Evolutionary conservation across 2,329 filamentous ascomycete species (phyloP).

Genomic region (Fusarium sp.): DNA sequence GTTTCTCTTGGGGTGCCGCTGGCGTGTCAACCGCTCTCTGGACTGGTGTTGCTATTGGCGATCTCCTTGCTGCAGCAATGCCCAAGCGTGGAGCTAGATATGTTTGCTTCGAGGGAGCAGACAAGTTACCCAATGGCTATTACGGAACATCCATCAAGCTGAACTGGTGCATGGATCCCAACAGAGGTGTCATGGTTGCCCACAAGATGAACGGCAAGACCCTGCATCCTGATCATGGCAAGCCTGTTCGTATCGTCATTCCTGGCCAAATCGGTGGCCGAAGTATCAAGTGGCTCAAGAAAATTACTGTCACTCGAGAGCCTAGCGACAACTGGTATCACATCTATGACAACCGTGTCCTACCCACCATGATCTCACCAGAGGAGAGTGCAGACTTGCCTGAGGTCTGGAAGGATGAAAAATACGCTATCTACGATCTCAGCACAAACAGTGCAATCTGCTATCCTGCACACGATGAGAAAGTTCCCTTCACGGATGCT

Average conservation of each 20-base stretch:
- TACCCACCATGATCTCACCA: slow-evolving; percentile 87
- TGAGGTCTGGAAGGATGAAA: slow-evolving; percentile 86
- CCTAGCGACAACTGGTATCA: slow-evolving; percentile 97
- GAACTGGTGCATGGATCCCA: slow-evolving; percentile 87
- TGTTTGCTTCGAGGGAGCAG: slow-evolving; percentile 91
- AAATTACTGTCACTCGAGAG: slow-evolving; percentile 78
- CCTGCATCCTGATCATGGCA: slow-evolving; percentile 85
- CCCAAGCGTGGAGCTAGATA: slow-evolving; percentile 79
- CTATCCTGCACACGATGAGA: slow-evolving; percentile 83
- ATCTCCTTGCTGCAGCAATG: slow-evolving; percentile 75
- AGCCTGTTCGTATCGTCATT: slow-evolving; percentile 83
- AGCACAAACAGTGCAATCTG: slow-evolving; percentile 87
- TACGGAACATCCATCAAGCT: slow-evolving; percentile 91
- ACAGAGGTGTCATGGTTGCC: slow-evolving; percentile 86
- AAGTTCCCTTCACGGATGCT: slow-evolving; percentile 61
- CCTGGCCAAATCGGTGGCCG: slow-evolving; percentile 92
- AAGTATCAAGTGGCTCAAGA: slow-evolving; percentile 93
- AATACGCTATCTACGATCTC: slow-evolving; percentile 93
- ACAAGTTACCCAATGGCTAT: slow-evolving; percentile 86
- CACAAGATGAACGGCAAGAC: slow-evolving; percentile 91
- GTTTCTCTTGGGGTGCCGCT: slow-evolving; percentile 92
- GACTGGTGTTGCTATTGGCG: slow-evolving; percentile 82
- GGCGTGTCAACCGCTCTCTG: slow-evolving; percentile 89
- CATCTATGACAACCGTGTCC: slow-evolving; percentile 90
- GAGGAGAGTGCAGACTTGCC: slow-evolving; percentile 80